phyloP scores from a whole-genome alignment of 257 asterid species.

The Leptodermis oblonga region DNA sequence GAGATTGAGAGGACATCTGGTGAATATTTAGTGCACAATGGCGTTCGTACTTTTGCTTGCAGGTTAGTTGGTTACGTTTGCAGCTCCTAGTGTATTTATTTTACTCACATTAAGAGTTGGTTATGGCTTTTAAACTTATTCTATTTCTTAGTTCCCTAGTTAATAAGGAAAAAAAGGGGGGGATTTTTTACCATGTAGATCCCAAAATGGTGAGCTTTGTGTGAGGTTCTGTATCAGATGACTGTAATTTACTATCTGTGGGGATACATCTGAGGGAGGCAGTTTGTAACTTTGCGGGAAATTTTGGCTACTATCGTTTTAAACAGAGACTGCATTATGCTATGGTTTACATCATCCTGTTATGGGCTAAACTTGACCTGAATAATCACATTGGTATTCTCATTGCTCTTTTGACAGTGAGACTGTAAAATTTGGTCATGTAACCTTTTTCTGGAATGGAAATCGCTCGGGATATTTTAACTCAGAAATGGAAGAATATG shows the following conservation, averaged over 20 bases:
- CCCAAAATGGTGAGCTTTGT: background rate
- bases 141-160: no score
- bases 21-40: constrained; percentile 78
- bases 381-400: background rate
- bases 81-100: background rate
- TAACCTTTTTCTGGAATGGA: constrained; percentile 93
- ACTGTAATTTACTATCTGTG: no score
- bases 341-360: background rate
- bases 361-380: background rate
- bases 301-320: background rate
- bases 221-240: no score
- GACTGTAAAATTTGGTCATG: constrained; percentile 90
- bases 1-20: constrained; percentile 97
- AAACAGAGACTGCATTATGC: background rate
- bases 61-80: constrained; percentile 40
- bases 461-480: constrained; percentile 91
- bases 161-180: background rate
- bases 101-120: no score
- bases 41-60: constrained; percentile 88
- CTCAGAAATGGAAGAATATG: constrained; percentile 74
- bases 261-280: no score
- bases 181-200: no score
- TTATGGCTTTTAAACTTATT: no score
- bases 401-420: constrained; percentile 47
- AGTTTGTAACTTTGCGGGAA: no score